Base-by-base conservation (phyloP, 176 grass and related monocot genomes). In the Oropetium thomaeum region DNA sequence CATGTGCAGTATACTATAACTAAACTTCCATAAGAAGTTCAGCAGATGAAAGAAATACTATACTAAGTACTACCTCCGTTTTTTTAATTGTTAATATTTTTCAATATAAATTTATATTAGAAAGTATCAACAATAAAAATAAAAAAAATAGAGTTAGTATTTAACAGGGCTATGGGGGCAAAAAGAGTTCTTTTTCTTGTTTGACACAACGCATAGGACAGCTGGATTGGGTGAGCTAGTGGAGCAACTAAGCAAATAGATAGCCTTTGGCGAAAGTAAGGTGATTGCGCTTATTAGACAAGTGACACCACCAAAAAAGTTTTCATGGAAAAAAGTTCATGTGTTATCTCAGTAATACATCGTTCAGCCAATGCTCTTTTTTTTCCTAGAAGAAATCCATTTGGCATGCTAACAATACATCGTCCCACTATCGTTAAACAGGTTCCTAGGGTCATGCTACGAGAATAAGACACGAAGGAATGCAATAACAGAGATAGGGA, bases 191-290 rank as follows among this genome's bases (percentile, higher is more conserved):
- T 47, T 62, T 76, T 60, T 55, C 41, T n/a, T n/a, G n/a, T n/a
- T 54, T 44, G 20, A 79, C 52, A 62, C 34, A 68, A 62, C 38
- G 43, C 35, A 17, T n/a, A 69, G 10, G 54, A 57, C 62, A 88
- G 54, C 80, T 79, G 63, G 53, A 69, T 63, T 62, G 43, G 63
- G 81, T 69, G 69, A 62, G 62, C 62, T 69, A 58, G 75, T 79
- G 62, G 74, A 69, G 22, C 13, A 74, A 83, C 44, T 54, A 38
- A 68, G 28, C 4, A 74, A 83, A 62, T 55, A 31, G 60, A 43
- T 51, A 28, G 17, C 19, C 44, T 69, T 83, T 64, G 64, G 37
- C 53, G 54, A 79, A 88, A 83, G 69, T 25, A 51, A 79, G 49
- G 52, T 53, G 75, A 58, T 17, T 57, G 60, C 43, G 67, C 31